phyloP scores from a whole-genome alignment of 1,139 yeast species.

The Scheffersomyces cryptocercus region DNA sequence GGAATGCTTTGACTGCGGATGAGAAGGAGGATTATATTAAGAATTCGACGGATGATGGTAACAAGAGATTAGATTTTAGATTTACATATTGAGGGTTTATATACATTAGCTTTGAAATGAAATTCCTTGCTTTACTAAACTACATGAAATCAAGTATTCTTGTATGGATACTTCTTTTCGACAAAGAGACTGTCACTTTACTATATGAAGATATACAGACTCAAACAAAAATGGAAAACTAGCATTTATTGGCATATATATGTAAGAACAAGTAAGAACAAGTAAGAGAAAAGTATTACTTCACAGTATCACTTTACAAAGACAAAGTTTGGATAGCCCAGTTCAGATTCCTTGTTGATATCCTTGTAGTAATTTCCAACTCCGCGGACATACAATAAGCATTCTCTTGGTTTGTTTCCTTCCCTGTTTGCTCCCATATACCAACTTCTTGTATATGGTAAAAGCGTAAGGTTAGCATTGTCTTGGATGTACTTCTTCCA shows the following conservation, averaged over 20 bases:
- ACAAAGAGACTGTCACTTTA: too few species aligned
- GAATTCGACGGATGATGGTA: constrained; percentile 51
- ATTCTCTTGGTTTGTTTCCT: constrained; percentile 19
- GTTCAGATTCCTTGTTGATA: constrained; percentile 6
- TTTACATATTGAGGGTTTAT: constrained; percentile 17
- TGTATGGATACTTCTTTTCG: too few species aligned
- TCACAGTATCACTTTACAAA: not conserved
- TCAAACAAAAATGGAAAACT: not conserved
- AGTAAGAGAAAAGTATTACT: too few species aligned
- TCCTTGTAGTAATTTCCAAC: constrained; percentile 14
- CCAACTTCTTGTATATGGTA: constrained; percentile 19
- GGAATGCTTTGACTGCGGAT: constrained; percentile 50
- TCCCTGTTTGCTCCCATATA: constrained; percentile 26
- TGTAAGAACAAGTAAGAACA: not conserved
- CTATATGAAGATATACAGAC: too few species aligned
- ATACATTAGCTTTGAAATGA: too few species aligned
- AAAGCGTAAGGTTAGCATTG: constrained; percentile 4
- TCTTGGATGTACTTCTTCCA: constrained; percentile 1
- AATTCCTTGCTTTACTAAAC: too few species aligned
- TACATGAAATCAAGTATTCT: too few species aligned
- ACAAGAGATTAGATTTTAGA: constrained; percentile 55
- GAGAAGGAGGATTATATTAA: constrained; percentile 47
- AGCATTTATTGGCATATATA: not conserved
- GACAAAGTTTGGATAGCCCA: constrained; percentile 3
- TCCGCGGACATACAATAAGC: constrained; percentile 19